phyloP scores from a whole-genome alignment of 1,284 basidiomycete genomes.

The Erythrobasidium hasegawianum region DNA sequence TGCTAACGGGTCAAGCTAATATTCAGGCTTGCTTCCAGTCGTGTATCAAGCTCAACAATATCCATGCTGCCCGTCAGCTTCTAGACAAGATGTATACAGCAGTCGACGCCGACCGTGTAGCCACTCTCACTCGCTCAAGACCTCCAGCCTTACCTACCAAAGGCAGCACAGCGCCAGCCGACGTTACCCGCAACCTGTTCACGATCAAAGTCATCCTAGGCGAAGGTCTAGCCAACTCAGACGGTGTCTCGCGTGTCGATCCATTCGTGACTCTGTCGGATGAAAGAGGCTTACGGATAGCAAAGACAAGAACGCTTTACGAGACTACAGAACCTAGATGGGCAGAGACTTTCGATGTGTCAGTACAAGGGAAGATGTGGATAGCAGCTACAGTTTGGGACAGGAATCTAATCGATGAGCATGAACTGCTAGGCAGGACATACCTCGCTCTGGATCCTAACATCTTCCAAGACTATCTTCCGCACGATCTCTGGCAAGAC shows the following conservation, averaged over 20 bases:
- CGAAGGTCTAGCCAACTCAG: conserved; percentile 70
- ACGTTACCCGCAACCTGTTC: conserved; percentile 72
- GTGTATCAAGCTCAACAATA: conserved; percentile 96
- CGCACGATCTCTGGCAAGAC: conserved; percentile 75
- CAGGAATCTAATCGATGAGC: conserved; percentile 67
- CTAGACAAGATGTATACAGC: conserved; percentile 91
- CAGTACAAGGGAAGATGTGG: conserved; percentile 77
- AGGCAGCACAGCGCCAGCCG: conserved; percentile 47
- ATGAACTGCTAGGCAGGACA: conserved; percentile 83
- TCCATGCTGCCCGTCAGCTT: conserved; percentile 82
- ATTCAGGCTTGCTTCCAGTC: conserved; percentile 57
- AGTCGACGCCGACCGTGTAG: conserved; percentile 83
- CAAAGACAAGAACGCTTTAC: conserved; percentile 94
- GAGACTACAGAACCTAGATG: conserved; percentile 85
- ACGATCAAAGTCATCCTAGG: conserved; percentile 89
- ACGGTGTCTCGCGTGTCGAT: conserved; percentile 69
- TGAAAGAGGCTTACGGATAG: conserved; percentile 79
- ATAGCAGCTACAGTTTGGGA: conserved; percentile 92
- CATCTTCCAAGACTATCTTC: conserved; percentile 80
- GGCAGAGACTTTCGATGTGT: conserved; percentile 96
- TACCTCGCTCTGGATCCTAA: conserved; percentile 89
- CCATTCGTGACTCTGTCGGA: conserved; percentile 94
- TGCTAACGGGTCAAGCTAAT: neutral
- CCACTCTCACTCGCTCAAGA: conserved; percentile 57
- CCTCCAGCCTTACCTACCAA: conserved; percentile 69